Percentiles rank a stretch among this genome's conserved stretches.
phyloP scores from a whole-genome alignment of 2,329 filamentous ascomycete species.

The Chaetomium sp. region DNA sequence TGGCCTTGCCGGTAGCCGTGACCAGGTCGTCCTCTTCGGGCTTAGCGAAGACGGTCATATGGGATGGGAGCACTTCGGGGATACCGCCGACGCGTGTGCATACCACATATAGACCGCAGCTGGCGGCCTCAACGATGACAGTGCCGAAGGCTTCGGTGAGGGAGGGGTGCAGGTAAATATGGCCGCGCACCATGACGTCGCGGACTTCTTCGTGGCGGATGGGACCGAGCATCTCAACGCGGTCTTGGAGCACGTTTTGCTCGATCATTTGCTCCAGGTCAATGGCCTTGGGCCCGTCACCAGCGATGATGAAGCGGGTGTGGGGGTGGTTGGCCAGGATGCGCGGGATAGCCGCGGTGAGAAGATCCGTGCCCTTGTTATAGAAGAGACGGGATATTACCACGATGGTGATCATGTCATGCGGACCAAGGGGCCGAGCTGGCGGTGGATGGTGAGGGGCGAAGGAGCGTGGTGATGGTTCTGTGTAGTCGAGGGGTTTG shows the following conservation, averaged over 20 bases:
- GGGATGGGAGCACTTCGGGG: conserved; percentile 86
- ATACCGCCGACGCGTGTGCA: conserved; percentile 96
- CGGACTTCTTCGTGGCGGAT: conserved; percentile 94
- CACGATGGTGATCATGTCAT: conserved; percentile 89
- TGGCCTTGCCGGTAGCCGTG: conserved; percentile 79
- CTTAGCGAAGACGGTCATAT: conserved; percentile 97
- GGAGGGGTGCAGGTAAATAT: conserved; percentile 93
- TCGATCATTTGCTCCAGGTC: conserved; percentile 98
- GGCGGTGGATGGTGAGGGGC: conserved; percentile 41
- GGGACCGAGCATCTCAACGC: conserved; percentile 84
- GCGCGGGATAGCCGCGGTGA: conserved; percentile 92
- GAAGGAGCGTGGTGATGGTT: conserved; percentile 31
- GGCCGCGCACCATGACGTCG: conserved; percentile 93
- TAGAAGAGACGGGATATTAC: conserved; percentile 97
- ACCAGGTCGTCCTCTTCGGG: conserved; percentile 96
- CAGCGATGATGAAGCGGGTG: conserved; percentile 93
- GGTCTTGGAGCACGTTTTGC: conserved; percentile 86
- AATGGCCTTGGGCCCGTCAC: conserved; percentile 92
- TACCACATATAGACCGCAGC: conserved; percentile 92
- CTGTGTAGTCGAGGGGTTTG: conserved; percentile 55
- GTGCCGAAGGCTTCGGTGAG: conserved; percentile 96
- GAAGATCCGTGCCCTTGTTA: conserved; percentile 94
- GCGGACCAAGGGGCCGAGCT: conserved; percentile 65
- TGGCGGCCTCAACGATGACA: conserved; percentile 94
- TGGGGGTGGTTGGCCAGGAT: conserved; percentile 86